These are phyloP conservation scores for Pythium phragmiticola DNA, from an alignment of 352 stramenopile species.

Conservation along the genomic window DNA sequence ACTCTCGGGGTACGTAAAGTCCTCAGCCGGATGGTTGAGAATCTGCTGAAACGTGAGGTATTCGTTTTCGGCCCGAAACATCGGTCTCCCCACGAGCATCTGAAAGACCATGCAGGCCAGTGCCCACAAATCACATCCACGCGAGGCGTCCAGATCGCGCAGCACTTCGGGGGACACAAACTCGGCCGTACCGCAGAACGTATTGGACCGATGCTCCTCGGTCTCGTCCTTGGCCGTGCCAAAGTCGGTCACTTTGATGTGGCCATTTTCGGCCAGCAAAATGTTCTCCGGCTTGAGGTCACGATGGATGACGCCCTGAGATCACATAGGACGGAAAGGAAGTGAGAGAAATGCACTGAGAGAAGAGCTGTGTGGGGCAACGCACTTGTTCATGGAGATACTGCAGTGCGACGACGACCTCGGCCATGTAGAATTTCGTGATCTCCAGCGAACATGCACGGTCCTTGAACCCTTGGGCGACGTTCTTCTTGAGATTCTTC, in stretches of 20 bases:
- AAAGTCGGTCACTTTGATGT: constrained; percentile 92
- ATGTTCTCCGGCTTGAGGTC: constrained; percentile 95
- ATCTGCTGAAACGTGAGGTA: constrained; percentile 92
- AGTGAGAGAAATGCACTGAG: constrained; percentile 36
- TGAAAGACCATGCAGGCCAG: constrained; percentile 92
- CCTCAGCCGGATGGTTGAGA: constrained; percentile 77
- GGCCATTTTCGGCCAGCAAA: constrained; percentile 74
- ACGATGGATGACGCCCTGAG: constrained; percentile 92
- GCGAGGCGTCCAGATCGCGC: constrained; percentile 76
- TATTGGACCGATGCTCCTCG: constrained; percentile 80
- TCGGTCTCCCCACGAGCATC: constrained; percentile 77
- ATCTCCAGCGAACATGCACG: constrained; percentile 76
- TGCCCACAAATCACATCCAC: constrained; percentile 89
- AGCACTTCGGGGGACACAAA: constrained; percentile 92
- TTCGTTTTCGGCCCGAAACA: constrained; percentile 89
- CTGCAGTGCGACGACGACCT: constrained; percentile 93
- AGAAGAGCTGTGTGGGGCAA: constrained; percentile 26
- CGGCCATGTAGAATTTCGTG: constrained; percentile 91
- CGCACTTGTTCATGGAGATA: constrained; percentile 88
- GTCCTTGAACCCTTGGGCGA: constrained; percentile 55
- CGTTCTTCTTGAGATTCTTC: constrained; percentile 75
- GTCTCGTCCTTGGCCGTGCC: constrained; percentile 84
- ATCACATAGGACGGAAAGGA: not conserved
- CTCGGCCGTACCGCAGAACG: constrained; percentile 90
- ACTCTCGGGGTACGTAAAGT: constrained; percentile 64